Conservation (phyloP, 768 basidiomycete species). For the Pleurotus giganteus region DNA sequence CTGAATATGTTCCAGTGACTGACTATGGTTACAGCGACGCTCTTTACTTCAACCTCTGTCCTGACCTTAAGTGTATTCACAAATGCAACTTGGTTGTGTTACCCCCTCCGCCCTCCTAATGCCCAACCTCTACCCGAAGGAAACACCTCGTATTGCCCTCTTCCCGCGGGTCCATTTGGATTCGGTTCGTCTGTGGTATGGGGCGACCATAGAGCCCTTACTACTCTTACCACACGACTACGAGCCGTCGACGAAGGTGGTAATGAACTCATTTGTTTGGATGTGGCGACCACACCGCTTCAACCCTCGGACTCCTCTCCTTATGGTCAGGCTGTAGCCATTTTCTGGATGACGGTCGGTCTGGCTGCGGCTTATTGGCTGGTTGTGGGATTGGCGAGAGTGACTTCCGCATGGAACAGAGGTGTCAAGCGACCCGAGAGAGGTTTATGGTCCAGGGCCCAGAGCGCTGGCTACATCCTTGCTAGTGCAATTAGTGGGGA, state of each 20-base stretch:
- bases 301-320: constrained; percentile 52
- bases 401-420: constrained; percentile 83
- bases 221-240: constrained; percentile 80
- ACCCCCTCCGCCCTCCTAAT: constrained; percentile 74
- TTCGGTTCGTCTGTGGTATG: constrained; percentile 75
- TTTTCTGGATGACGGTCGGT: constrained; percentile 73
- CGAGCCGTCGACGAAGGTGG: constrained; percentile 87
- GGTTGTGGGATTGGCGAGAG: constrained; percentile 74
- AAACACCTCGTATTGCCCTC: constrained; percentile 65
- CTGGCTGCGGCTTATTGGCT: constrained; percentile 82
- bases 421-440: constrained; percentile 58
- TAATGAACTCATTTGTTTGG: constrained; percentile 79
- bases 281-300: constrained; percentile 76
- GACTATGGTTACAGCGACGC: constrained; percentile 75
- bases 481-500: constrained; percentile 94
- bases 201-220: constrained; percentile 64
- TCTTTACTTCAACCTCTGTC: constrained; percentile 80
- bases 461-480: constrained; percentile 84
- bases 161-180: constrained; percentile 76
- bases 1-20: constrained; percentile 16
- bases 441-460: constrained; percentile 67
- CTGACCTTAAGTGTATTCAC: constrained; percentile 75
- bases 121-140: constrained; percentile 52
- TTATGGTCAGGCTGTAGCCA: constrained; percentile 64
- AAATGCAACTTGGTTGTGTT: constrained; percentile 75